Percentiles rank a stretch among this genome's conserved stretches.
Conservation (phyloP, 2,329 filamentous ascomycete genomes). For the Atkinsonella hypoxylon region DNA sequence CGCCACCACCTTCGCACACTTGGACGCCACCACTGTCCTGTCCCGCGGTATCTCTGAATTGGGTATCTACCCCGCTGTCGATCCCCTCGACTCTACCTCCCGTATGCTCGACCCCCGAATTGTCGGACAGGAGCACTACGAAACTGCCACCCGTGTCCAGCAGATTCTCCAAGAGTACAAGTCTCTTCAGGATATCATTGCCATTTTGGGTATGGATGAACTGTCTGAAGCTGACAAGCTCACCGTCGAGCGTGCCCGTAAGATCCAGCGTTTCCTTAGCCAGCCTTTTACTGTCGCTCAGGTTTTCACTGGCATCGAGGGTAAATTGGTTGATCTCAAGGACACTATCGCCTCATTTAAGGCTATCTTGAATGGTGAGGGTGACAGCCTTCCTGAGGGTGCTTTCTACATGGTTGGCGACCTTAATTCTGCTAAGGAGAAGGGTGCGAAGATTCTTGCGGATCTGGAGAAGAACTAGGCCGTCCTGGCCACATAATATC, state of each 20-base stretch:
- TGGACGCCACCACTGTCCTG: constrained; percentile 99
- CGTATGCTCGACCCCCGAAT: constrained; percentile 99
- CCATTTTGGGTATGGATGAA: constrained; percentile 99
- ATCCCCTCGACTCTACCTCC: constrained; percentile 98
- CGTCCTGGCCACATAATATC: constrained; percentile 24
- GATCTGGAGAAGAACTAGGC: constrained; percentile 62
- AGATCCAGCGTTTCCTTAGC: constrained; percentile 99
- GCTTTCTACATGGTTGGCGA: constrained; percentile 98
- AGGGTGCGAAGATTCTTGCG: constrained; percentile 99
- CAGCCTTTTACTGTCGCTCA: constrained; percentile 90
- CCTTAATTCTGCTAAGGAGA: constrained; percentile 80
- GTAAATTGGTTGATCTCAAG: constrained; percentile 94
- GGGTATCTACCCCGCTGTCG: constrained; percentile 99
- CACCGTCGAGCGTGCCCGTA: constrained; percentile 99
- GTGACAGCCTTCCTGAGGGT: constrained; percentile 90
- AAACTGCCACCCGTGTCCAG: constrained; percentile 87
- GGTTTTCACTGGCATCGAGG: constrained; percentile 88
- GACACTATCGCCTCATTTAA: constrained; percentile 97
- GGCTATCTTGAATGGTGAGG: constrained; percentile 88
- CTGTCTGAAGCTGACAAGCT: constrained; percentile 98
- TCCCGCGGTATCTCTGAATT: constrained; percentile 99
- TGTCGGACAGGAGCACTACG: constrained; percentile 96
- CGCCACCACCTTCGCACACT: constrained; percentile 98
- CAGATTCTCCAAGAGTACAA: constrained; percentile 99
- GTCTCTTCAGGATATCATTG: constrained; percentile 99